Conservation (phyloP, 345 rosid species). For the Rhodomyrtus tomentosa region DNA sequence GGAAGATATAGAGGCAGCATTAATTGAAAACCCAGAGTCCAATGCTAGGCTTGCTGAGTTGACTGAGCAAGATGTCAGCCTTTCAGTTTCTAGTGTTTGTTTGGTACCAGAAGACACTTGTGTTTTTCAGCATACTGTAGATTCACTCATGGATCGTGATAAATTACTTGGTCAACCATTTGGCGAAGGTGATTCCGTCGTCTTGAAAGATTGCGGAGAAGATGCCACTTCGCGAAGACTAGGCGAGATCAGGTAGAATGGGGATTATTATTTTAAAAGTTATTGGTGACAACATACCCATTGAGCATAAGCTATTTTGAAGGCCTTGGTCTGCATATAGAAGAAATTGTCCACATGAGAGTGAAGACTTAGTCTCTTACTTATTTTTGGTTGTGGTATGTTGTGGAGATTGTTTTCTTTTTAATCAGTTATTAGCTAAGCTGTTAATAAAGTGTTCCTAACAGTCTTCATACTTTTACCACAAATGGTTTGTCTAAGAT, state of each 20-base stretch:
- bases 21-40: constrained; percentile 6
- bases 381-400: background rate
- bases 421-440: background rate
- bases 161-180: background rate
- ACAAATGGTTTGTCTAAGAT: background rate
- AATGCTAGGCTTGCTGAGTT: constrained; percentile 20
- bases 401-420: background rate
- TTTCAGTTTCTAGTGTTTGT: background rate
- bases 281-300: background rate
- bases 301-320: background rate
- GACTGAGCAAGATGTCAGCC: constrained; percentile 4
- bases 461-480: background rate
- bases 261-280: background rate
- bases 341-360: background rate
- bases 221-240: background rate
- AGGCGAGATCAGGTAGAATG: background rate
- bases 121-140: background rate
- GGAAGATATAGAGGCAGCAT: constrained; percentile 28
- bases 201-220: background rate
- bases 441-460: background rate
- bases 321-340: background rate
- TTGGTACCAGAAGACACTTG: background rate
- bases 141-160: background rate
- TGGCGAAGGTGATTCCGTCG: background rate
- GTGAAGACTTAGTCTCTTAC: background rate